Evolutionary conservation across 306 rosid species (phyloP).

Genomic region (Aeschynomene evenia): DNA sequence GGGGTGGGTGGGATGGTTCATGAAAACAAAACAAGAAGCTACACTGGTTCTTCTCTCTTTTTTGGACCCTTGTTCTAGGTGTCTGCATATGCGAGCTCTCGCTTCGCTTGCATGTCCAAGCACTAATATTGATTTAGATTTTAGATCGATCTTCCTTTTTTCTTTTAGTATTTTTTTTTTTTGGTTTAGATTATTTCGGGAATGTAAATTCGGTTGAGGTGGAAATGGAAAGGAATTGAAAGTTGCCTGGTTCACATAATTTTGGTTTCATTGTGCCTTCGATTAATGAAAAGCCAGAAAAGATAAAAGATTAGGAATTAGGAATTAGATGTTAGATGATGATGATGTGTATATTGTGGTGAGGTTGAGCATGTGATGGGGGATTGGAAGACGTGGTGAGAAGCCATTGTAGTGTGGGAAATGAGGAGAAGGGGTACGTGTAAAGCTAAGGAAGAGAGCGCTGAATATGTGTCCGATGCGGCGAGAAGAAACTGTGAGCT

Average conservation of each 20-base stretch:
- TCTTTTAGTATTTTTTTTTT: background rate
- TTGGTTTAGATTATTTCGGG: constrained; percentile 41
- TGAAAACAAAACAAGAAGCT: background rate
- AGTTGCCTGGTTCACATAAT: constrained; percentile 13
- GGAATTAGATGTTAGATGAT: too few relatives aligned
- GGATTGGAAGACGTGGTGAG: constrained; percentile 32
- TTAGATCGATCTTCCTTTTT: background rate
- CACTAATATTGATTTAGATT: constrained; percentile 9
- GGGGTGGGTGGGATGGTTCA: background rate
- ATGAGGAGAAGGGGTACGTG: constrained; percentile 33
- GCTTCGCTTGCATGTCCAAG: constrained; percentile 29
- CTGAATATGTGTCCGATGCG: constrained; percentile 37
- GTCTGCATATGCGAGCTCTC: background rate
- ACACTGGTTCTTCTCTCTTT: constrained; percentile 24
- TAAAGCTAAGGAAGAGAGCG: background rate
- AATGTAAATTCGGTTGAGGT: constrained; percentile 70
- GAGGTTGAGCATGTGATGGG: too few relatives aligned
- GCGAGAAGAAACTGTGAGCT: constrained; percentile 47
- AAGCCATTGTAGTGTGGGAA: background rate
- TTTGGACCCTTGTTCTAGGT: constrained; percentile 13
- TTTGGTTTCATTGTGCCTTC: background rate
- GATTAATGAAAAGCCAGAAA: background rate
- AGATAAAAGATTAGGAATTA: too few relatives aligned
- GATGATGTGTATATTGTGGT: too few relatives aligned
- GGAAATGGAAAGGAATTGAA: constrained; percentile 47